Conservation (phyloP, 2,329 filamentous ascomycete genomes). For the Cladophialophora chaetospira region DNA sequence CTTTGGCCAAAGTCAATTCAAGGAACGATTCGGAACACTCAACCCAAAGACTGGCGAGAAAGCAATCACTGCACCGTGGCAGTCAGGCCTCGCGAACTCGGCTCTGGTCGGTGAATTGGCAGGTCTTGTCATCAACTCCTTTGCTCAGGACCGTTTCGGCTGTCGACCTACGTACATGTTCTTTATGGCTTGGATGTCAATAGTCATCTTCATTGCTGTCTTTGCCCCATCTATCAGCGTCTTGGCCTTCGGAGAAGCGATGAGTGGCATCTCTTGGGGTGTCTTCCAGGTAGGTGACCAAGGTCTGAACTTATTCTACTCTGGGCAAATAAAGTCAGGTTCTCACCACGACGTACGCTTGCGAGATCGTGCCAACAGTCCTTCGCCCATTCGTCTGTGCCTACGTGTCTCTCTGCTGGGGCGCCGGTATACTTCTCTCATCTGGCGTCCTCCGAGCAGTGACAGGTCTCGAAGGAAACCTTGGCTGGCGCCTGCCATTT, state of each 20-base stretch:
- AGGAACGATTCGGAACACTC: slow-evolving; percentile 14
- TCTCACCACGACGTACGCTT: slow-evolving; percentile 63
- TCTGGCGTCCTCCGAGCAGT: slow-evolving; percentile 29
- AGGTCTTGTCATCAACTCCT: slow-evolving; percentile 36
- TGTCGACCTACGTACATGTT: slow-evolving; percentile 37
- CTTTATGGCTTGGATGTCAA: slow-evolving; percentile 31
- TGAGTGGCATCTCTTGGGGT: slow-evolving; percentile 45
- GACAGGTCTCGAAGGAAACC: slow-evolving; percentile 11
- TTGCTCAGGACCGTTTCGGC: slow-evolving; percentile 37
- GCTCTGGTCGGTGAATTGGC: slow-evolving; percentile 32
- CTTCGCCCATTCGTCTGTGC: slow-evolving; percentile 61
- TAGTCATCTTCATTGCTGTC: slow-evolving; percentile 53
- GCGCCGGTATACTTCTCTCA: slow-evolving; percentile 61
- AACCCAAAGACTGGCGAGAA: slow-evolving; percentile 17
- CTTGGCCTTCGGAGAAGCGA: slow-evolving; percentile 51
- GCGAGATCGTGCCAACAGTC: slow-evolving; percentile 63
- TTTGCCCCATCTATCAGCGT: slow-evolving; percentile 51
- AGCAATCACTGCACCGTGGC: slow-evolving; percentile 40
- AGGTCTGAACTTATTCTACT: too few species aligned
- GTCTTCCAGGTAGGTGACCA: slow-evolving; percentile 24
- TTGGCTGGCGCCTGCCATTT: slow-evolving; percentile 36
- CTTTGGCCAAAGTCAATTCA: slow-evolving; percentile 20
- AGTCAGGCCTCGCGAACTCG: slow-evolving; percentile 45
- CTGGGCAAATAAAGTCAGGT: slow-evolving; percentile 9
- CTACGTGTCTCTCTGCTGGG: slow-evolving; percentile 64